Percentiles rank a stretch among this genome's conserved stretches.
phyloP scores from a whole-genome alignment of 805 yeast species.

The Zygosaccharomyces bailii region DNA sequence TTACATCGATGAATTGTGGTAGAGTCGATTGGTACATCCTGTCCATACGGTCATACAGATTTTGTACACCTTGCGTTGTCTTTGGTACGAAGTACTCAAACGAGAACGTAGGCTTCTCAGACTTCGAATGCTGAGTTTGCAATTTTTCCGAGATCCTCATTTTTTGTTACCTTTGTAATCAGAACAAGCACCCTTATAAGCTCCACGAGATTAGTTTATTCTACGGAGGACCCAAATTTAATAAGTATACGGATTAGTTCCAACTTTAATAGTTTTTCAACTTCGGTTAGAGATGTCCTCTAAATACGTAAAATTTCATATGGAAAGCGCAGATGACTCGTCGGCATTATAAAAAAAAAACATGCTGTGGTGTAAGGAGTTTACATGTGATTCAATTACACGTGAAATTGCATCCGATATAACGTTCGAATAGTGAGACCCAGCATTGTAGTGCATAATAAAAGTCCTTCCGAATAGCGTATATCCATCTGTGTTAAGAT shows the following conservation, averaged over 20 bases:
- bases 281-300: not conserved
- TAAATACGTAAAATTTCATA: constrained; percentile 2
- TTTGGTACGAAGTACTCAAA: constrained; percentile 97
- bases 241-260: not conserved
- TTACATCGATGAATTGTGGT: constrained; percentile 90
- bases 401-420: constrained; percentile 6
- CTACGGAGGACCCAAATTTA: not conserved
- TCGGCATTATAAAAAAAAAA: constrained; percentile 5
- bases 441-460: not conserved
- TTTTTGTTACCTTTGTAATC: constrained; percentile 1
- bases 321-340: not conserved
- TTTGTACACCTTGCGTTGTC: constrained; percentile 95
- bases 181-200: not conserved
- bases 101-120: constrained; percentile 68
- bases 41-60: constrained; percentile 94
- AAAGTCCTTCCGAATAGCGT: not conserved
- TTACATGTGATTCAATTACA: not conserved
- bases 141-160: constrained; percentile 44
- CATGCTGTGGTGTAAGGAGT: not conserved
- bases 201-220: not conserved
- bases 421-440: not conserved
- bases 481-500: too few species aligned
- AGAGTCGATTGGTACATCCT: constrained; percentile 83
- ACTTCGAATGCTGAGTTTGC: constrained; percentile 32
- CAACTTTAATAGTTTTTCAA: not conserved